Evolutionary conservation across 1,284 basidiomycete genomes (phyloP).

Genomic region (Ceratobasidium sp.): DNA sequence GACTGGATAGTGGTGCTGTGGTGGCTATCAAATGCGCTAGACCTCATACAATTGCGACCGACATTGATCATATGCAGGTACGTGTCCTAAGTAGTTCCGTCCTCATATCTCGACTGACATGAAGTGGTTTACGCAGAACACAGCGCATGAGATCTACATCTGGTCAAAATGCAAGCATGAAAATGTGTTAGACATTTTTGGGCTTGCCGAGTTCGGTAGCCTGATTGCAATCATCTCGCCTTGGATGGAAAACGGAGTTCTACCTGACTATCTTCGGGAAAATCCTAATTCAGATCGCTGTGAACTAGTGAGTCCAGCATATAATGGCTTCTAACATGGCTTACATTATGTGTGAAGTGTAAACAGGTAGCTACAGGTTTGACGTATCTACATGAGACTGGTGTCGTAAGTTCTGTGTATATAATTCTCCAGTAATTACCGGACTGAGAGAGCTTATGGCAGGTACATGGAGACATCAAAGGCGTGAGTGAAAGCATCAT

Average conservation of each 20-base stretch:
- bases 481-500: neutral
- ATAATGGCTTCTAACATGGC: neutral
- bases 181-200: neutral
- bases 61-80: neutral
- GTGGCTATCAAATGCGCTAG: constrained; percentile 26
- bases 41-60: neutral
- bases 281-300: neutral
- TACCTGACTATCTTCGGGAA: neutral
- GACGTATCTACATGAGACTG: neutral
- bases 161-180: constrained; percentile 8
- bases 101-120: neutral
- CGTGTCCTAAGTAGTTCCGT: neutral
- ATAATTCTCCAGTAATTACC: neutral
- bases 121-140: neutral
- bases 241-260: constrained; percentile 13
- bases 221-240: constrained; percentile 3
- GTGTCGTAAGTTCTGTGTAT: neutral
- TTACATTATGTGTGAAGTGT: neutral
- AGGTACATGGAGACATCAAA: constrained; percentile 1
- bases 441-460: neutral
- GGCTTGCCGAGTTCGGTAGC: neutral
- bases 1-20: neutral
- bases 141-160: neutral
- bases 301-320: neutral
- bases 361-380: neutral